Base-by-base conservation (phyloP, 2,329 filamentous ascomycete species). In the Hymenoscyphus fructigenus region DNA sequence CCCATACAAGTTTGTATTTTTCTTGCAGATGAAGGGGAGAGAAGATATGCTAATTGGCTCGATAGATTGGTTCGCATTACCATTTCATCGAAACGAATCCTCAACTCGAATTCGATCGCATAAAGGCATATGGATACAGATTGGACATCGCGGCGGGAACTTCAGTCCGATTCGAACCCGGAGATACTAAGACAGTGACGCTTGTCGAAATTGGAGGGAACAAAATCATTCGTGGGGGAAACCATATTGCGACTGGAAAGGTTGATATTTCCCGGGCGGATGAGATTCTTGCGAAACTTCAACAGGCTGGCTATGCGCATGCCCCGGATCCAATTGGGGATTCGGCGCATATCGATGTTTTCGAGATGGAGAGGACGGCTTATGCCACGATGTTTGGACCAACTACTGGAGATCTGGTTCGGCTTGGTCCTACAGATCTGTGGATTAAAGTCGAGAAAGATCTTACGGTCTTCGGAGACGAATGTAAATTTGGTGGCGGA, bases 21-120 rank as follows among this genome's bases (percentile, higher is more conserved):
- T 20, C 28, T 38, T 3, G 47, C 2, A 29, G 47, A 28, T 12
- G 20, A 60, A 28, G 17, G 41, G 29, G 2, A 29, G 15, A 14
- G 26, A 14, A 17, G 26, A 32, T 1, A 12, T 56, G 60, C 44
- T 61, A 44, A 61, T 71, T 38, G 71, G 61, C 7, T 14, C 38
- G 15, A 29, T 71, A 88, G 85, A 84, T 91, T 66, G 94, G 94
- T 36, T 96, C 92, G 36, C 94, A 98, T 79, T 98, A 97, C 77
- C 94, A 97, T 79, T 96, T 98, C 76, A 87, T 96, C 74, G 94
- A 98, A 80, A 90, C 88, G n/a, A 98, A 98, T 78, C 91, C 93
- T 0, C 87, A 91, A 76, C 84, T 98, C 60, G 86, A 91, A 67
- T 98, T 98, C 76, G 94, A 98, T 78, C 91, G 94, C 29, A 80